Evolutionary conservation across 2,329 filamentous ascomycete species (phyloP), one percentile per base, ranked within the genome.

Genomic region (Fusarium poae): DNA sequence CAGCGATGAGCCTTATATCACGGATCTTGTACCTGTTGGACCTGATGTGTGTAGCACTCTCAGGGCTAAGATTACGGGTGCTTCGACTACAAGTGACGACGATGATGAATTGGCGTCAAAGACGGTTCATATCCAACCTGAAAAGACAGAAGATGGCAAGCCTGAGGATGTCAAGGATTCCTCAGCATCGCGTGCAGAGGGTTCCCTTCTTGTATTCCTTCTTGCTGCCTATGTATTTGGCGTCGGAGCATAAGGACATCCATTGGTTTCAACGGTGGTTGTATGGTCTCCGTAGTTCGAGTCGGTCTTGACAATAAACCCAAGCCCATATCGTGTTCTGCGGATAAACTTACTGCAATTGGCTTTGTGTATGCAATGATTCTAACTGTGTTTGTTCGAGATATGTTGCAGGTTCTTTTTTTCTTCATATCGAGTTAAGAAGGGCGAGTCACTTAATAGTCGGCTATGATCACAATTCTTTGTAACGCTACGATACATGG

Each of bases 31-130:
- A 2, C 57, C 42, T 1, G 52, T 60, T 12, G 52, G 57, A 2
- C 57, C 52, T 11, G 52, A 60, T 21, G 57, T 15, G 15, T 66
- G 63, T 5, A 65, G 55, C 25, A 46, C 34, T 9, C 44, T 65
- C 11, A 59, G 15, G 23, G 61, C 55, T 3, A 30, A 20, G n/a
- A 65, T 65, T 3, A 66, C 63, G 1, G 61, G 50, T 7, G 34
- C 40, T 12, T 12, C n/a, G 15, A 3, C 18, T 29, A 13, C 7
- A 15, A 7, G 15, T 9, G 32, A 30, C 1, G 27, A 27, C 5
- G 12, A 32, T 3, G 3, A 12, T 1, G 16, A 44, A n/a, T 6
- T 37, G 35, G 35, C 6, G n/a, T 37, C 35, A 20, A 37, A 11
- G 11, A 37, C 11, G 13, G 12, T n/a, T 37, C 10, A 20, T 12